A percentile compares a stretch with the other conserved stretches of the same genome.
Evolutionary conservation across 2,329 filamentous ascomycete species (phyloP).

Genomic region (Tolypocladium tundrense): DNA sequence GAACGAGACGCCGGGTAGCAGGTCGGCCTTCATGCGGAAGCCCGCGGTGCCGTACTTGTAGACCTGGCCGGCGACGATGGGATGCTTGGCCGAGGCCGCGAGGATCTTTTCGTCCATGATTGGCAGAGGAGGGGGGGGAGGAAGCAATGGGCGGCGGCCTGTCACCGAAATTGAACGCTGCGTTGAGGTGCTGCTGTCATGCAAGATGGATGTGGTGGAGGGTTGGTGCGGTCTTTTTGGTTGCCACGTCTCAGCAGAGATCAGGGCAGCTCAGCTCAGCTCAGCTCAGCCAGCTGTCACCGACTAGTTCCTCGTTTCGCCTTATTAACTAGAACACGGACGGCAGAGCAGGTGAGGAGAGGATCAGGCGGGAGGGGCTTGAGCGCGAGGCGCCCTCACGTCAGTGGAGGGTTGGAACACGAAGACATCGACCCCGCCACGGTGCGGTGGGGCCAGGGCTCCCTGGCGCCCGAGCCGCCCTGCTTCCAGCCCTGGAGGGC

Average conservation of each 20-base stretch:
- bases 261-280: not conserved
- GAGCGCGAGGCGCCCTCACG: not conserved
- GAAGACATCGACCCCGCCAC: not conserved
- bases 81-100: conserved; percentile 51
- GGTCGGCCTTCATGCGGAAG: conserved; percentile 61
- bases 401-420: not conserved
- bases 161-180: not conserved
- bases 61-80: conserved; percentile 41
- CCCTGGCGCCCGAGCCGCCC: not conserved
- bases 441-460: not conserved
- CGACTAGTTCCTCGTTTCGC: not conserved
- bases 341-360: not conserved
- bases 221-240: not conserved
- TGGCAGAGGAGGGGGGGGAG: not conserved
- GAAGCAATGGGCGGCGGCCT: not conserved
- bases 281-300: not conserved
- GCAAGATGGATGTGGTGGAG: not conserved
- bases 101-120: conserved; percentile 47
- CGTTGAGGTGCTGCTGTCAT: not conserved
- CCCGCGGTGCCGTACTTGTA: conserved; percentile 60
- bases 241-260: not conserved
- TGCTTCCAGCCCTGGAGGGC: not conserved
- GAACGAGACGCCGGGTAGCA: conserved; percentile 87
- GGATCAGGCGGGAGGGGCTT: not conserved
- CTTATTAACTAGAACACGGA: not conserved